Evolutionary conservation across 331 rosid genomes (phyloP).

Genomic region (Quercus lobata): DNA sequence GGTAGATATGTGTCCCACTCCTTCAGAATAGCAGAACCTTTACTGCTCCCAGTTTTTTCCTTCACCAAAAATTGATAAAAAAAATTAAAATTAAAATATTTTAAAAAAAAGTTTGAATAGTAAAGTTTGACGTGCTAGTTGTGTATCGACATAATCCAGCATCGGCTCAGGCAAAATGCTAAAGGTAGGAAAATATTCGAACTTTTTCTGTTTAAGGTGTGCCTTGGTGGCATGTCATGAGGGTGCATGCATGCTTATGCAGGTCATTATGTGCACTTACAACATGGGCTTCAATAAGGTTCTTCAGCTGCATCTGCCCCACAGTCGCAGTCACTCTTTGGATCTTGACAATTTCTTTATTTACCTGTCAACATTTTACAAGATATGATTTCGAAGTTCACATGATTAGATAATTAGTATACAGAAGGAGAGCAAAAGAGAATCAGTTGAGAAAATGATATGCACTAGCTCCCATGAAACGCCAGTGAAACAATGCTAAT

Average conservation of each 20-base stretch:
- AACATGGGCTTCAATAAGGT: constrained; percentile 92
- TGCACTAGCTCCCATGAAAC: not conserved
- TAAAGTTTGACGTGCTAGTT: not conserved
- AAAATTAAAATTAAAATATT: not conserved
- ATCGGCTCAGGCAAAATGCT: not conserved
- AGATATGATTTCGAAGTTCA: not conserved
- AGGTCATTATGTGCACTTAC: constrained; percentile 53
- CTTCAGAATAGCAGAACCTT: constrained; percentile 70
- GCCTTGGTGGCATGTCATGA: not conserved
- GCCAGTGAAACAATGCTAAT: not conserved
- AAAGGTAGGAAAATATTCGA: not conserved
- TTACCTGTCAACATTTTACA: constrained; percentile 52
- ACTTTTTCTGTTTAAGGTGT: not conserved
- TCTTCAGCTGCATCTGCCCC: constrained; percentile 94
- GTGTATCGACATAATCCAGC: not conserved
- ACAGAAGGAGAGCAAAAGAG: not conserved
- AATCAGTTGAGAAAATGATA: not conserved
- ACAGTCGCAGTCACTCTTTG: constrained; percentile 86
- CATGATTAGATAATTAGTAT: not conserved
- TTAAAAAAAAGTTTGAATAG: not conserved
- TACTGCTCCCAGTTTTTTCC: constrained; percentile 94
- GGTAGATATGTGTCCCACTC: constrained; percentile 86
- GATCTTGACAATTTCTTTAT: constrained; percentile 90
- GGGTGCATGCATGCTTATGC: constrained; percentile 15
- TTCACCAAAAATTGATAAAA: constrained; percentile 18